Base-by-base conservation (phyloP, 371 early-diverging fungal genomes). In the Apophysomyces trapeziformis region DNA sequence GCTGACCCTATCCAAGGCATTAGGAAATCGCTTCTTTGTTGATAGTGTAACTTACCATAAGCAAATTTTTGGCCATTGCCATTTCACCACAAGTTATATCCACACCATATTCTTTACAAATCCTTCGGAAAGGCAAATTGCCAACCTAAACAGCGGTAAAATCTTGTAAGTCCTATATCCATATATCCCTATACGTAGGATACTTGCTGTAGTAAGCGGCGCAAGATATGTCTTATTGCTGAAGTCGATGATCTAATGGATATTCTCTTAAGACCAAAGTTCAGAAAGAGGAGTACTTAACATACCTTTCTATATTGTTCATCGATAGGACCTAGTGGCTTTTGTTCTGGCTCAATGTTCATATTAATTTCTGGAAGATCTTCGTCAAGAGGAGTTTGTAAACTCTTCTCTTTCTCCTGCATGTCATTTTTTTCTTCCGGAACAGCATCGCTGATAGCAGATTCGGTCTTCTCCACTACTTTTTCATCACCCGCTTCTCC, bases 61-160 rank as follows among this genome's bases (percentile, higher is more conserved):
- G 68, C 14, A 95, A 72, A 67, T 93, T 91, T 41, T 72, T 64
- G 9, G 90, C 87, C 77, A 96, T 78, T 1, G 95, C 95, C 98
- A 98, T 98, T 78, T 98, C 99, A 65, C 95, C 95, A 72, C 98
- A 96, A 3, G 99, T 99, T 54, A 99, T 92, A 73, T 97, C 98
- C 1, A 93, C 98, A 38, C 99, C 99, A 69, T 87, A 95, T 12
- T 80, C 88, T 73, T 97, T 97, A 78, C 96, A 95, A 39, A 97
- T 78, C 26, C 97, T 88, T 9, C 99, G 86, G 86, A 97, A 99
- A 38, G 99, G 98, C 43, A 99, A 80, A 76, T 99, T 97, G 21
- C 98, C 98, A n/a, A 97, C 95, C 74, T 74, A 61, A 8, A 13
- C 5, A 63, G 14, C 8, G 57, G 1, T 37, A 38, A 41, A 13